These are phyloP conservation scores for Haberlea rhodopensis DNA, from an alignment of 257 asterid species.

Conservation along the genomic window DNA sequence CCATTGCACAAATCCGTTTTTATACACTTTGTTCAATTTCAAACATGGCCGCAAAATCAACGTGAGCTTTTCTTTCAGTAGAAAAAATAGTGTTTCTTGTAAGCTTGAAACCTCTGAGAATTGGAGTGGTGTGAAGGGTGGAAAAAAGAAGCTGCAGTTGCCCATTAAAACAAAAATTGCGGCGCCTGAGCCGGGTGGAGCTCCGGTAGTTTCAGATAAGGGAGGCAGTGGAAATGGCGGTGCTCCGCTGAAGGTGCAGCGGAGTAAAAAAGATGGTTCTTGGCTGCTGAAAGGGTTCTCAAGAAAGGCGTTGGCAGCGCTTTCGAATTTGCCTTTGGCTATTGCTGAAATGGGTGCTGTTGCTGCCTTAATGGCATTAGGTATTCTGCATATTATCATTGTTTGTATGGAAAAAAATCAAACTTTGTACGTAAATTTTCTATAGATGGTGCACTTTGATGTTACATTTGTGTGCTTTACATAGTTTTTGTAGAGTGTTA, in stretches of 20 bases:
- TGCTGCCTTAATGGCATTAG: conserved; percentile 87
- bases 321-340: conserved; percentile 80
- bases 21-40: conserved; percentile 25
- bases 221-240: conserved; percentile 28
- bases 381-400: conserved; percentile 32
- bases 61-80: conserved; percentile 17
- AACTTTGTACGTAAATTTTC: background rate
- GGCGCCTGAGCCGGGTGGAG: conserved; percentile 59
- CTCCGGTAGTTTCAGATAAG: conserved; percentile 50
- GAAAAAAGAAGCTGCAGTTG: conserved; percentile 19
- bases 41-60: conserved; percentile 28
- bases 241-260: conserved; percentile 23
- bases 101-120: conserved; percentile 36
- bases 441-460: background rate
- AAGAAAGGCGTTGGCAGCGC: conserved; percentile 48
- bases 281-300: conserved; percentile 41
- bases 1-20: conserved; percentile 28
- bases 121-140: conserved; percentile 15
- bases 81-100: conserved; percentile 18
- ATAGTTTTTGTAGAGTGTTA: conserved; percentile 5
- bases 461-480: background rate
- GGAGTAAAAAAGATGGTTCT: conserved; percentile 35
- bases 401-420: background rate
- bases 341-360: conserved; percentile 68
- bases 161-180: conserved; percentile 26